Evolutionary conservation across 257 asterid genomes (phyloP), one percentile per base, ranked within the genome.

Genomic region (Solanum gracilifrons): DNA sequence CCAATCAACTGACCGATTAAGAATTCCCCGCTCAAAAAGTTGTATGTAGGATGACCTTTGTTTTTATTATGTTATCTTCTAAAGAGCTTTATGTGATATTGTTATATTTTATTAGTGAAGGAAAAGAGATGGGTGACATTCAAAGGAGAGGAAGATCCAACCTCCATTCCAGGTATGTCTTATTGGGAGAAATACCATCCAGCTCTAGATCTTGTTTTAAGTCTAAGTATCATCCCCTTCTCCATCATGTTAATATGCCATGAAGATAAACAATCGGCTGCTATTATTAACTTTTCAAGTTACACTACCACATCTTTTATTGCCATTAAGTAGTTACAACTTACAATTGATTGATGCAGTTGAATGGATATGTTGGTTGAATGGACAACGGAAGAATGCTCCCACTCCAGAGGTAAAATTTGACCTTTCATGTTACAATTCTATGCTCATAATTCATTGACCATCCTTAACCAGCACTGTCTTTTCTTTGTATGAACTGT

Each of bases 301-400:
- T 5, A 86, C 55, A 71, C 31, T 36, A 46, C 55, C 32, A 82
- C 68, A 15, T 37, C 85, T 8, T 76, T 87, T 39, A 29, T 79
- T 88, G 64, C 86, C 77, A 72, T 77, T 87, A 87, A 86, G 83
- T 83, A 62, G 88, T 87, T 86, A 83, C 85, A 84, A 86, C 88
- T 89, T 86, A 83, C 85, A 85, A 86, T 88, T 89, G 86, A 86
- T 83, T 89, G 88, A 83, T 91, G 87, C 93, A 96, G 99, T 97
- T 92, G 99, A 97, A 92, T 97, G 99, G 99, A 97, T 96, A 86
- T 95, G 98, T 89, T 97, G 99, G 99, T 91, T 97, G 89, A 97
- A 95, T 91, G 99, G 99, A 89, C 99, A 97, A 88, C 98, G 99
- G 13, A 96, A 91, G 90, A 91, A 46, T 82, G 97, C 98, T 92